Percentiles rank a stretch among this genome's conserved stretches.
These are phyloP conservation scores for Ogataea angusta DNA, from an alignment of 805 yeast species.

Conservation along the genomic window DNA sequence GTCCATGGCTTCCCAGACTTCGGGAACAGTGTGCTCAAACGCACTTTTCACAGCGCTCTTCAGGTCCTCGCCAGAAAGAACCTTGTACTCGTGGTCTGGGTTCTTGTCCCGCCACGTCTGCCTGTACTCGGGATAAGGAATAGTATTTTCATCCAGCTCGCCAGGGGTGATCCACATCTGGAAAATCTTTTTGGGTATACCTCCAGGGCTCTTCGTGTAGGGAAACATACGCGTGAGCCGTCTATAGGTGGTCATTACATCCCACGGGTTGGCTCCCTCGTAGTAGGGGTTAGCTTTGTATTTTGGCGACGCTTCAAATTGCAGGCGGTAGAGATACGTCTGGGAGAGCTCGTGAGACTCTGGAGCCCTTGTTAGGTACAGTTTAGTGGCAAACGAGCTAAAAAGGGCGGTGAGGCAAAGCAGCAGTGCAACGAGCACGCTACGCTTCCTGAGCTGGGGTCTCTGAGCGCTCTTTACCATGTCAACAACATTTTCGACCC, in stretches of 20 bases:
- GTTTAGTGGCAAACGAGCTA: no score
- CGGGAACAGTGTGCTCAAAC: slow-evolving; percentile 65
- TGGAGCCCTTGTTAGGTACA: no score
- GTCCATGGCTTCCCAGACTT: slow-evolving; percentile 67
- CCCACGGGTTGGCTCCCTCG: slow-evolving; percentile 30
- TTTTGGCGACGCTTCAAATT: slow-evolving; percentile 26
- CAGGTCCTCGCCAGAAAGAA: slow-evolving; percentile 54
- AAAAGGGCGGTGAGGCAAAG: no score
- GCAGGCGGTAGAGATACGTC: slow-evolving; percentile 7
- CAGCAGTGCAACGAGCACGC: no score
- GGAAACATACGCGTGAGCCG: slow-evolving; percentile 16
- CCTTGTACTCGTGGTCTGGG: slow-evolving; percentile 59
- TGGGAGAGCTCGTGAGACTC: slow-evolving; percentile 3
- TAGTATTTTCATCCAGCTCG: slow-evolving; percentile 39
- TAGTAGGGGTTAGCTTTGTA: slow-evolving; percentile 36
- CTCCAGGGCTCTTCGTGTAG: slow-evolving; percentile 11
- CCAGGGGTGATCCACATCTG: slow-evolving; percentile 21
- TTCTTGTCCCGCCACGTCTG: slow-evolving; percentile 61
- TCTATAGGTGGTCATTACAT: slow-evolving; percentile 13
- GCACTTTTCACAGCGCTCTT: slow-evolving; percentile 46
- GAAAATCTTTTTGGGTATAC: slow-evolving; percentile 18
- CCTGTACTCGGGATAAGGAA: slow-evolving; percentile 43
- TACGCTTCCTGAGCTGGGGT: no score
- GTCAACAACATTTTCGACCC: no score
- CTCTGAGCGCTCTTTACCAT: no score